These are phyloP conservation scores for Catharanthus roseus DNA, from an alignment of 257 asterid species.

Conservation along the genomic window DNA sequence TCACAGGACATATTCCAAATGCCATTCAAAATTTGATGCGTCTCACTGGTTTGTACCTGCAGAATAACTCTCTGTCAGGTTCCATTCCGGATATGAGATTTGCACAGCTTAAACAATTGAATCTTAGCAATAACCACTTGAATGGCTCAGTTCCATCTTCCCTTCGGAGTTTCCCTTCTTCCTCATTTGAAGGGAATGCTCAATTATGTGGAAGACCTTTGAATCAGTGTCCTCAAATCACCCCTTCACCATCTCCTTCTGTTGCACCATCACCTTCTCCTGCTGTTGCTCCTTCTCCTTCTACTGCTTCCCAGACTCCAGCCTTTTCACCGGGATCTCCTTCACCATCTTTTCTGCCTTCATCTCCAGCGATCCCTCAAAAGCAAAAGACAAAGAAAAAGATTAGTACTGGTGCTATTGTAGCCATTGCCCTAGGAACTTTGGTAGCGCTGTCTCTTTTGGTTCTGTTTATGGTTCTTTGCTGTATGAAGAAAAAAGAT, in stretches of 20 bases:
- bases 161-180: conserved; percentile 45
- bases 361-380: conserved; percentile 27
- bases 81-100: conserved; percentile 50
- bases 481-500: conserved; percentile 33
- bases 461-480: conserved; percentile 23
- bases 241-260: conserved; percentile 44
- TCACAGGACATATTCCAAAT: conserved; percentile 50
- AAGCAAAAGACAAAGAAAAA: conserved; percentile 30
- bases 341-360: conserved; percentile 32
- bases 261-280: conserved; percentile 26
- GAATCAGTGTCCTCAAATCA: conserved; percentile 31
- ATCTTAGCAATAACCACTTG: conserved; percentile 52
- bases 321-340: conserved; percentile 26
- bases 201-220: conserved; percentile 62
- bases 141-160: conserved; percentile 63
- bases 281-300: conserved; percentile 18
- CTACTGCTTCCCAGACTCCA: conserved; percentile 14
- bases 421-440: conserved; percentile 47
- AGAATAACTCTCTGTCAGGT: conserved; percentile 62
- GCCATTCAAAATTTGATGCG: conserved; percentile 34
- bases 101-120: conserved; percentile 44
- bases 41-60: conserved; percentile 51
- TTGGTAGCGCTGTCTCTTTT: conserved; percentile 28
- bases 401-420: conserved; percentile 38
- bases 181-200: conserved; percentile 63